These are phyloP conservation scores for Pyrenula massariospora DNA, from an alignment of 495 filamentous ascomycete species.

Conservation along the genomic window DNA sequence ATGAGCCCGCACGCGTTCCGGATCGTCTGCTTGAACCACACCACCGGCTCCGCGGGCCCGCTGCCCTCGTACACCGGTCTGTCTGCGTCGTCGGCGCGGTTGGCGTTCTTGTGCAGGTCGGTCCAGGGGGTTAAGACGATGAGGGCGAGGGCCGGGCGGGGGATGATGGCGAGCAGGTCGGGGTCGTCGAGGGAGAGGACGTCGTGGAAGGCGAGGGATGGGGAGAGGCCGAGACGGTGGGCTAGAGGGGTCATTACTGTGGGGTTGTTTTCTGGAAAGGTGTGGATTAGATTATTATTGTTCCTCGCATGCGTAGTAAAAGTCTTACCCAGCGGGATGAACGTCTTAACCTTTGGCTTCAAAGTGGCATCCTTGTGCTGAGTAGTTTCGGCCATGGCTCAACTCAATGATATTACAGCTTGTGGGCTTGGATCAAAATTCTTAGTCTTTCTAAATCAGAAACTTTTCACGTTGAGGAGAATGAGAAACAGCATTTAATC, in stretches of 20 bases:
- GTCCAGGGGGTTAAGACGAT: constrained; percentile 42
- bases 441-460: no score
- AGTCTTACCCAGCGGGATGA: constrained; percentile 29
- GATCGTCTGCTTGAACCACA: constrained; percentile 58
- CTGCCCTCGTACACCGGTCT: constrained; percentile 19
- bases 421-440: no score
- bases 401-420: no score
- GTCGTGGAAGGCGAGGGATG: constrained; percentile 44
- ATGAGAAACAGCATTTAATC: no score
- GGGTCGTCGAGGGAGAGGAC: constrained; percentile 42
- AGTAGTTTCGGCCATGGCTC: no score
- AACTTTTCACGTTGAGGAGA: no score
- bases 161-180: constrained; percentile 41
- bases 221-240: constrained; percentile 40
- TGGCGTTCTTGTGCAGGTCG: constrained; percentile 34
- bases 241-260: constrained; percentile 42
- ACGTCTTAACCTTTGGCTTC: constrained; percentile 14
- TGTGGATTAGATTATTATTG: background rate
- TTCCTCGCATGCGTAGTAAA: no score
- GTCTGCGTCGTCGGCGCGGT: constrained; percentile 17
- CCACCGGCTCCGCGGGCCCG: constrained; percentile 38
- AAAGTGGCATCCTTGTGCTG: no score
- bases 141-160: constrained; percentile 45
- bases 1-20: constrained; percentile 55
- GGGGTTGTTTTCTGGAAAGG: constrained; percentile 47